Evolutionary conservation across 2,329 filamentous ascomycete species (phyloP), one percentile per base, ranked within the genome.

Genomic region (Fusarium odoratissimum): DNA sequence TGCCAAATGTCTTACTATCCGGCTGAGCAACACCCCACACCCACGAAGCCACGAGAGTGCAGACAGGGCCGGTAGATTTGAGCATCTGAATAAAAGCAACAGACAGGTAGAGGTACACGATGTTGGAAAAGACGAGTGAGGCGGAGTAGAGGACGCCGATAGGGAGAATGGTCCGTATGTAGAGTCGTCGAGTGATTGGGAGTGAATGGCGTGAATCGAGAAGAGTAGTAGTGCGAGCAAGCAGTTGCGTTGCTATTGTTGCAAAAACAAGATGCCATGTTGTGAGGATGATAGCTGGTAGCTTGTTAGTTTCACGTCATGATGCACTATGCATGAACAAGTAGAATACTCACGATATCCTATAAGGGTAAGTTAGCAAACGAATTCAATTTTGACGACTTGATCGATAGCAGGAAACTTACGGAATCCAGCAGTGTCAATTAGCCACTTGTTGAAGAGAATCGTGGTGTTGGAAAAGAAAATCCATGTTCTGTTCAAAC

Each of bases 391-490:
- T 35, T 37, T 11, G 14, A 17, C 10, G 25, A 17, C n/a, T n/a
- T 40, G 31, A 40, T 42, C 14, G 28, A 17, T 33, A 48, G 56
- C 10, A 54, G 19, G 21, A 7, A 49, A 86, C 91, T 86, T 84
- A 94, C 92, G 88, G 82, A 95, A 95, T 64, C 92, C 88, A 77
- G 88, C 88, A 70, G 89, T 91, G 79, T 93, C 90, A 67, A 97
- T 88, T 55, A 97, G 90, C 89, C 92, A 95, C 85, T 97, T 97
- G 87, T 97, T 97, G 87, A 97, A 97, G 69, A 97, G 85, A 79
- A 97, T 97, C 69, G 95, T 94, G 77, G 90, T 87, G 73, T 94
- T 95, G 77, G 93, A 96, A 80, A 96, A 89, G 74, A 93, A 87
- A 75, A 97, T 97, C 94, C 94, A 97, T 78, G 90, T 88, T 60